These are phyloP conservation scores for Byssoonygena ceratinophila DNA, from an alignment of 2,329 filamentous ascomycete species.

Conservation along the genomic window DNA sequence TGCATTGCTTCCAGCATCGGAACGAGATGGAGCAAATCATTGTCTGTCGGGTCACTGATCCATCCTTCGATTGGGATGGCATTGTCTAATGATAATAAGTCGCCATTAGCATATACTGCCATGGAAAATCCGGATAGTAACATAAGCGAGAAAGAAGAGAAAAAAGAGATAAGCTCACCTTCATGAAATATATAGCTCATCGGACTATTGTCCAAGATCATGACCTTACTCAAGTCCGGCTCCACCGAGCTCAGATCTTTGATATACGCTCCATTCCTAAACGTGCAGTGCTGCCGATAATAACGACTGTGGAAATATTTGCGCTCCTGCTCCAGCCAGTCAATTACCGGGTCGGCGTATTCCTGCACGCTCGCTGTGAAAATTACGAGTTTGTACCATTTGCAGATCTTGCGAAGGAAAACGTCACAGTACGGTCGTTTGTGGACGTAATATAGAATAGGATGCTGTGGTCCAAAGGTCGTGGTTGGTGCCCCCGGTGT, in stretches of 20 bases:
- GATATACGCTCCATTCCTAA: slow-evolving; percentile 90
- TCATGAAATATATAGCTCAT: slow-evolving; percentile 98
- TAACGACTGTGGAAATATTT: slow-evolving; percentile 92
- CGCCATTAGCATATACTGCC: not conserved
- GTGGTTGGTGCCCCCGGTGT: slow-evolving; percentile 50
- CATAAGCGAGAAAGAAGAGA: too few relatives aligned
- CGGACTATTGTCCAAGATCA: slow-evolving; percentile 97
- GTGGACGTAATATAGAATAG: slow-evolving; percentile 97
- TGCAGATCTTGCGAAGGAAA: slow-evolving; percentile 84
- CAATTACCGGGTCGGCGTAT: slow-evolving; percentile 96
- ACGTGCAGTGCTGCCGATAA: slow-evolving; percentile 95
- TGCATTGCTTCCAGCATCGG: slow-evolving; percentile 88
- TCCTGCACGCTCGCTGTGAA: slow-evolving; percentile 98
- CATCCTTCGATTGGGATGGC: slow-evolving; percentile 98
- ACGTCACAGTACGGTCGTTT: slow-evolving; percentile 96
- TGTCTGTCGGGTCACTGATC: slow-evolving; percentile 97
- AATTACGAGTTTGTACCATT: slow-evolving; percentile 95
- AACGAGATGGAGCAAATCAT: slow-evolving; percentile 83
- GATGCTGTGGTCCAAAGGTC: slow-evolving; percentile 64
- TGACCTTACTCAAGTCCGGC: slow-evolving; percentile 92
- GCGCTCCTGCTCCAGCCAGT: slow-evolving; percentile 92
- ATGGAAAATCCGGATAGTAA: not conserved
- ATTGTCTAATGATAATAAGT: slow-evolving; percentile 57
- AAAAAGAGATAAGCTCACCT: slow-evolving; percentile 49
- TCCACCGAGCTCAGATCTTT: slow-evolving; percentile 95